These are phyloP conservation scores for Primulina huaijiensis DNA, from an alignment of 257 asterid species.

Conservation along the genomic window DNA sequence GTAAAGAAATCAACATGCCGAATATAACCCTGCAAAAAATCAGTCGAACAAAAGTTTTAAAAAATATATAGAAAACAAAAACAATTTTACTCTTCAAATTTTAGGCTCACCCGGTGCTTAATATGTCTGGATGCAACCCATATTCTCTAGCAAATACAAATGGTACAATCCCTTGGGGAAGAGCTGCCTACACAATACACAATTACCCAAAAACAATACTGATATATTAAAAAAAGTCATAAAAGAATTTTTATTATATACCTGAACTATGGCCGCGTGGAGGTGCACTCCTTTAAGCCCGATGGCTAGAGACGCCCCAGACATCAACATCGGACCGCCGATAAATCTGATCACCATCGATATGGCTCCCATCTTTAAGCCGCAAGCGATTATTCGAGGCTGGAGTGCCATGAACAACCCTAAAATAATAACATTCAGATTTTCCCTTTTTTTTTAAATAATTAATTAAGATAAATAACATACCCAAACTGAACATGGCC, in stretches of 20 bases:
- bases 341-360: conserved; percentile 61
- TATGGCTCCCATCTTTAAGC: conserved; percentile 52
- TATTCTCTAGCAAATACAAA: conserved; percentile 73
- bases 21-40: conserved; percentile 56
- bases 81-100: no score
- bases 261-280: conserved; percentile 72
- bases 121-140: conserved; percentile 58
- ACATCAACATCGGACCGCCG: conserved; percentile 59
- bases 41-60: neutral
- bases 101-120: conserved; percentile 49
- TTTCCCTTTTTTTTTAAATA: neutral
- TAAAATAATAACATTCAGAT: neutral
- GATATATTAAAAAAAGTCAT: neutral
- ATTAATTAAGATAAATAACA: neutral
- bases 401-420: conserved; percentile 80
- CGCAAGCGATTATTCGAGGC: conserved; percentile 66
- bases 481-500: conserved; percentile 83
- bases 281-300: conserved; percentile 51
- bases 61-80: no score
- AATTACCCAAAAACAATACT: neutral
- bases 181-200: conserved; percentile 50
- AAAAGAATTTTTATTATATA: conserved; percentile 3
- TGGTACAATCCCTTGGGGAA: conserved; percentile 64
- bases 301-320: conserved; percentile 52
- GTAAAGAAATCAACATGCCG: conserved; percentile 67